Evolutionary conservation across 2,329 filamentous ascomycete genomes (phyloP).

Genomic region (Phaeosphaeria sp.): DNA sequence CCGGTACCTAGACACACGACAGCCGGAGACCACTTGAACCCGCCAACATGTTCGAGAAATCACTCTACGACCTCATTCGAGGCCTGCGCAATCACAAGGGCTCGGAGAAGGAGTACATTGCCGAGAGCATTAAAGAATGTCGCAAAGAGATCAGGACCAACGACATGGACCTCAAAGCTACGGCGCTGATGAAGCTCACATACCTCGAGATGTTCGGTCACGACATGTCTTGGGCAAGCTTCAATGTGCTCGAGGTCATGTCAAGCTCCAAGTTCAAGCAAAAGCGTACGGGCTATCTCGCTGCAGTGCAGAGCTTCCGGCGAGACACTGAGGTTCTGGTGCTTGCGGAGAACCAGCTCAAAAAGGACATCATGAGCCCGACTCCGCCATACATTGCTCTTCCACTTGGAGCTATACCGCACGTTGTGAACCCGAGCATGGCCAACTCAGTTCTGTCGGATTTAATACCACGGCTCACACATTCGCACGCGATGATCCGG

Average conservation of each 20-base stretch:
- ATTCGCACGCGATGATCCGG: conserved; percentile 83
- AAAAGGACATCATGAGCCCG: conserved; percentile 85
- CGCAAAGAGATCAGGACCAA: conserved; percentile 88
- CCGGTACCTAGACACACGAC: conserved; percentile 22
- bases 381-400: conserved; percentile 80
- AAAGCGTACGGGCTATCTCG: conserved; percentile 94
- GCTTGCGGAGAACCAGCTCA: conserved; percentile 94
- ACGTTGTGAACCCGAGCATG: conserved; percentile 90
- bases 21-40: conserved; percentile 19
- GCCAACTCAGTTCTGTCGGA: conserved; percentile 89
- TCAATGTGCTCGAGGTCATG: conserved; percentile 99
- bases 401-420: conserved; percentile 88
- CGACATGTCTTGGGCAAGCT: conserved; percentile 99
- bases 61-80: conserved; percentile 96
- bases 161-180: conserved; percentile 98
- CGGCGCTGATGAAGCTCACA: conserved; percentile 90
- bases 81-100: conserved; percentile 95
- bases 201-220: conserved; percentile 99
- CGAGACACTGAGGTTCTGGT: conserved; percentile 96
- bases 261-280: conserved; percentile 92
- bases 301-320: conserved; percentile 93
- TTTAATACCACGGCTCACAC: conserved; percentile 82
- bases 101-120: conserved; percentile 92
- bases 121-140: conserved; percentile 93
- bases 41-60: conserved; percentile 80